phyloP scores from a whole-genome alignment of 371 early-diverging fungal species.

The Apophysomyces variabilis region DNA sequence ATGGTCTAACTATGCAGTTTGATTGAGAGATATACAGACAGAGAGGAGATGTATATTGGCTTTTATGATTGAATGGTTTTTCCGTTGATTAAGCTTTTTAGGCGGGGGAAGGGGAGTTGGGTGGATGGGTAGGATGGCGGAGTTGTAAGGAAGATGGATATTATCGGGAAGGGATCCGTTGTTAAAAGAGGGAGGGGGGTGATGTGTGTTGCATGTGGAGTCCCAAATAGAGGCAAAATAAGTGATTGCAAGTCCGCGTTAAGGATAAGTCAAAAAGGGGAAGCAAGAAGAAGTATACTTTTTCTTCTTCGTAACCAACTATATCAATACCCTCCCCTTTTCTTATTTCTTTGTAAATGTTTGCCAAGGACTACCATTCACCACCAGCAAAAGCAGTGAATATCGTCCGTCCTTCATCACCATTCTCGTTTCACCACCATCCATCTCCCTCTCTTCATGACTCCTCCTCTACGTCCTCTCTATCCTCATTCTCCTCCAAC shows the following conservation, averaged over 20 bases:
- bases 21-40: too few relatives aligned
- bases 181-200: not conserved
- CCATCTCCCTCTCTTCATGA: not conserved
- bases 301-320: not conserved
- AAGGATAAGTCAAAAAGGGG: slow-evolving; percentile 2
- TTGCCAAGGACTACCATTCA: slow-evolving; percentile 4
- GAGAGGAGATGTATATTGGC: too few relatives aligned
- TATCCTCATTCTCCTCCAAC: slow-evolving; percentile 1
- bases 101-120: not conserved
- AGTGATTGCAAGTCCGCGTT: slow-evolving; percentile 4
- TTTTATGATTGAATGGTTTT: too few relatives aligned
- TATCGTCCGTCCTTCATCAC: slow-evolving; percentile 9
- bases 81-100: too few relatives aligned
- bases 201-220: not conserved
- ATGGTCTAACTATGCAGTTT: too few relatives aligned
- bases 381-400: slow-evolving; percentile 12
- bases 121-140: not conserved
- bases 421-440: slow-evolving; percentile 10
- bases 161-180: slow-evolving; percentile 5
- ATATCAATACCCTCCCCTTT: not conserved
- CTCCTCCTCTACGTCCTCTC: slow-evolving; percentile 2
- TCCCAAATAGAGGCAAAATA: slow-evolving; percentile 5
- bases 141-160: not conserved
- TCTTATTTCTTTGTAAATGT: slow-evolving; percentile 6
- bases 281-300: too few relatives aligned